A percentile compares a stretch with the other conserved stretches of the same genome.
phyloP scores from a whole-genome alignment of 1,284 basidiomycete genomes.

The Ceraceosorus guamensis region DNA sequence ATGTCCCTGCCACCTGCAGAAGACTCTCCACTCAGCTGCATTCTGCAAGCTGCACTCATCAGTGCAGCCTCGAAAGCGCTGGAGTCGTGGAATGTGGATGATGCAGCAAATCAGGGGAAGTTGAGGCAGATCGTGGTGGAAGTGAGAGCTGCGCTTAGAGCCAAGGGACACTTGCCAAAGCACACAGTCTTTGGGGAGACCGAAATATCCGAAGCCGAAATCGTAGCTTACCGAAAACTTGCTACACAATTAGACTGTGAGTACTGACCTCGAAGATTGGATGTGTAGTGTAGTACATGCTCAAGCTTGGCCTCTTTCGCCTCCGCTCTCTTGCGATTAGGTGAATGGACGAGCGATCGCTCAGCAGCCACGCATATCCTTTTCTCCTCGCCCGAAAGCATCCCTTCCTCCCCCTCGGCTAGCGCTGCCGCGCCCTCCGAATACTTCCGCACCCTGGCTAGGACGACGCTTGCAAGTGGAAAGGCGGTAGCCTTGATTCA shows the following conservation, averaged over 20 bases:
- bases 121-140: slow-evolving; percentile 34
- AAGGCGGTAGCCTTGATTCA: slow-evolving; percentile 42
- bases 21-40: slow-evolving; percentile 22
- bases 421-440: slow-evolving; percentile 19
- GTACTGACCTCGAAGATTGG: background rate
- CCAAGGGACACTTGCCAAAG: slow-evolving; percentile 20
- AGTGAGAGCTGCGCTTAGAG: slow-evolving; percentile 24
- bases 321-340: slow-evolving; percentile 1
- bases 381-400: slow-evolving; percentile 25
- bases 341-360: slow-evolving; percentile 31
- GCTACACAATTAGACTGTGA: slow-evolving; percentile 31
- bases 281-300: background rate
- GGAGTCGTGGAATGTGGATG: slow-evolving; percentile 17
- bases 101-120: slow-evolving; percentile 18
- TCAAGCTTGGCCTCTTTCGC: background rate
- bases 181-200: slow-evolving; percentile 22
- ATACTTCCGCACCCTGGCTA: slow-evolving; percentile 45
- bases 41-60: slow-evolving; percentile 17
- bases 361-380: slow-evolving; percentile 36
- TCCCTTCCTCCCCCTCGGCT: slow-evolving; percentile 14
- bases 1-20: slow-evolving; percentile 17
- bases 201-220: slow-evolving; percentile 40
- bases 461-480: slow-evolving; percentile 13
- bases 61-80: slow-evolving; percentile 14
- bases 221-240: slow-evolving; percentile 23